phyloP scores from a whole-genome alignment of 2,329 filamentous ascomycete species.

The Dryadomyces quercus-mongolicae region DNA sequence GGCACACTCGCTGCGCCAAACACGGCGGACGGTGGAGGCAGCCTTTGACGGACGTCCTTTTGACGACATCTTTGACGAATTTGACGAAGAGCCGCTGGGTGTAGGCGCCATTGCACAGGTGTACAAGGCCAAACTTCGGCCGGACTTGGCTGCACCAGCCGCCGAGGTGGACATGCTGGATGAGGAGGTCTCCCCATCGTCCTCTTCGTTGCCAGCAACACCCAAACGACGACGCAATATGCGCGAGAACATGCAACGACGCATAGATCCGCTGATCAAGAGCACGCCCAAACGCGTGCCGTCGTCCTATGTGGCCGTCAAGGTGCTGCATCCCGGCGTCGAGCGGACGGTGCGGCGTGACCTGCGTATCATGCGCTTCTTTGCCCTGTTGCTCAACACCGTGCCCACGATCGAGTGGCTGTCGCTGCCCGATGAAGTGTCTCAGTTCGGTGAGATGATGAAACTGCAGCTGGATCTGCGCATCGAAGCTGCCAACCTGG shows the following conservation, averaged over 20 bases:
- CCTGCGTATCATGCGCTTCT: slow-evolving; percentile 85
- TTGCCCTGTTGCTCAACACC: slow-evolving; percentile 69
- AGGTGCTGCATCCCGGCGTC: slow-evolving; percentile 85
- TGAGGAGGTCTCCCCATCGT: not conserved
- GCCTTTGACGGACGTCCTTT: slow-evolving; percentile 75
- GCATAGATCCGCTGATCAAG: slow-evolving; percentile 78
- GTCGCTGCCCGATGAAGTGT: slow-evolving; percentile 86
- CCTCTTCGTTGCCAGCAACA: not conserved
- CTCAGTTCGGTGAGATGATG: slow-evolving; percentile 98
- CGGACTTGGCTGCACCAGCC: slow-evolving; percentile 56
- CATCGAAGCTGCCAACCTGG: slow-evolving; percentile 85
- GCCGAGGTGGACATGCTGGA: slow-evolving; percentile 37
- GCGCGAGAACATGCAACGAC: slow-evolving; percentile 59
- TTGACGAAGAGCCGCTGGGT: slow-evolving; percentile 76
- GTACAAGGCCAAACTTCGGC: slow-evolving; percentile 86
- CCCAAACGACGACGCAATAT: slow-evolving; percentile 24
- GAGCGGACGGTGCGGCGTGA: slow-evolving; percentile 86
- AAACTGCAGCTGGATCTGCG: slow-evolving; percentile 87
- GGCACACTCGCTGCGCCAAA: slow-evolving; percentile 72
- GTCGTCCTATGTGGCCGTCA: slow-evolving; percentile 87
- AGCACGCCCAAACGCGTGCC: slow-evolving; percentile 75
- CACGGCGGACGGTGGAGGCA: slow-evolving; percentile 64
- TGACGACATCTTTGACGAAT: slow-evolving; percentile 92
- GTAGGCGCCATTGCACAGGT: slow-evolving; percentile 96
- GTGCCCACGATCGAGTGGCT: slow-evolving; percentile 97